Evolutionary conservation across 2,329 filamentous ascomycete species (phyloP).

Genomic region (Ascochyta viciae-villosae): DNA sequence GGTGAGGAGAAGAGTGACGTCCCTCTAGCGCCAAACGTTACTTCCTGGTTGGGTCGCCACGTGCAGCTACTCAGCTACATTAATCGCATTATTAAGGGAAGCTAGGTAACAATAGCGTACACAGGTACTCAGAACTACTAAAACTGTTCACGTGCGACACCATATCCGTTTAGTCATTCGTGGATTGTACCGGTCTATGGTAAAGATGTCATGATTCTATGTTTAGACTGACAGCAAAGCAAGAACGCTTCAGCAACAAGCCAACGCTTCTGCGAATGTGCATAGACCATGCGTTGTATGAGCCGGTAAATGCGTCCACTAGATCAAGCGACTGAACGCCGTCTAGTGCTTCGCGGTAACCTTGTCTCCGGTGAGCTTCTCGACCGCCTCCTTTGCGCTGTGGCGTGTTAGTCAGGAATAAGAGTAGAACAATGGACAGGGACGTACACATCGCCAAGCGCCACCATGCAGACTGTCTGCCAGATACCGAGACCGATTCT

Average conservation of each 20-base stretch:
- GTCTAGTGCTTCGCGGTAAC: slow-evolving; percentile 71
- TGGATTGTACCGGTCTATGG: slow-evolving; percentile 12
- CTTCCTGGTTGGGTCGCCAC: slow-evolving; percentile 4
- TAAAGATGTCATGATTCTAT: slow-evolving; percentile 12
- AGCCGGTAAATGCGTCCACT: neutral
- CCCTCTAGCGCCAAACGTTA: slow-evolving; percentile 6
- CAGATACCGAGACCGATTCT: slow-evolving; percentile 95
- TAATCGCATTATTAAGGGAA: too few species aligned
- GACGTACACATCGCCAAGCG: slow-evolving; percentile 93
- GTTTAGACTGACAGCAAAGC: neutral
- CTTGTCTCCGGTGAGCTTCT: slow-evolving; percentile 68
- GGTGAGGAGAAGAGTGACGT: slow-evolving; percentile 16
- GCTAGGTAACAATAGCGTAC: too few species aligned
- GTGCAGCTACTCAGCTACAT: neutral
- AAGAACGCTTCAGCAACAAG: neutral
- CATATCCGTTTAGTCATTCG: too few species aligned
- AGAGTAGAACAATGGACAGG: neutral
- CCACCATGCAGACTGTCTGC: slow-evolving; percentile 99
- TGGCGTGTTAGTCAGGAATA: slow-evolving; percentile 34
- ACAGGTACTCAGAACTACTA: too few species aligned
- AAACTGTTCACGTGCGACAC: too few species aligned
- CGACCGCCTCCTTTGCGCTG: slow-evolving; percentile 70
- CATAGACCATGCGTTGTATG: neutral
- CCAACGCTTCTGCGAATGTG: slow-evolving; percentile 5
- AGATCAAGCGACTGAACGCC: slow-evolving; percentile 28